These are phyloP conservation scores for Lotmaria passim DNA, from an alignment of 208 protist genomes.

Conservation along the genomic window DNA sequence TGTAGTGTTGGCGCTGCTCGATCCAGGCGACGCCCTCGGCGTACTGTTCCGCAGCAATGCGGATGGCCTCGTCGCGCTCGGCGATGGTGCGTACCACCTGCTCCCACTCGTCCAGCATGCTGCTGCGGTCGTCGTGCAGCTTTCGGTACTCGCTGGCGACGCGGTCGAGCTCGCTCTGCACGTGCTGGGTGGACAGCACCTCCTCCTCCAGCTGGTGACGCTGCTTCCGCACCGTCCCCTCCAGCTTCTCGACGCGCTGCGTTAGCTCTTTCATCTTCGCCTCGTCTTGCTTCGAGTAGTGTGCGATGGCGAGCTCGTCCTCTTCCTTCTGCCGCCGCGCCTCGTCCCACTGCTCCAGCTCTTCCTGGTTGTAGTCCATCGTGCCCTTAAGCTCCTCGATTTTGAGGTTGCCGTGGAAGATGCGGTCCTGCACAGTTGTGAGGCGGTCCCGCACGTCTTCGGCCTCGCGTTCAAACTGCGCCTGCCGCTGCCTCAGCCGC, in stretches of 20 bases:
- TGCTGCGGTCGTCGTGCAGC: slow-evolving; percentile 87
- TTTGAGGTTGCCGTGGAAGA: slow-evolving; percentile 92
- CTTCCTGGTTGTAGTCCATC: slow-evolving; percentile 95
- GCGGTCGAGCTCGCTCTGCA: slow-evolving; percentile 93
- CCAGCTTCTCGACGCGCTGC: slow-evolving; percentile 80
- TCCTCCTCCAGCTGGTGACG: slow-evolving; percentile 68
- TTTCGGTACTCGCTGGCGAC: slow-evolving; percentile 90
- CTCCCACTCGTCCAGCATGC: slow-evolving; percentile 93
- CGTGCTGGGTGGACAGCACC: slow-evolving; percentile 84
- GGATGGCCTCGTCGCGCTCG: slow-evolving; percentile 87
- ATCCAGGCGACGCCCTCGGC: slow-evolving; percentile 74
- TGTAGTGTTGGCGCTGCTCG: slow-evolving; percentile 58
- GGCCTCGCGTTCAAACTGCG: slow-evolving; percentile 52
- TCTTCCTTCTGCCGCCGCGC: slow-evolving; percentile 94
- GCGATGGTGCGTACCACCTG: slow-evolving; percentile 85
- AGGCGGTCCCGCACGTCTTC: slow-evolving; percentile 72
- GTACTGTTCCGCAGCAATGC: slow-evolving; percentile 75
- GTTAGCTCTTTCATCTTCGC: slow-evolving; percentile 84
- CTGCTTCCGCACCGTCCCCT: slow-evolving; percentile 56
- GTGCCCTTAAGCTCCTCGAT: slow-evolving; percentile 90
- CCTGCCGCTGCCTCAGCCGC: slow-evolving; percentile 61
- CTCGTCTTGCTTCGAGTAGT: slow-evolving; percentile 92
- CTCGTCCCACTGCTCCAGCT: slow-evolving; percentile 95
- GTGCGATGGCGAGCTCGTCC: slow-evolving; percentile 89
- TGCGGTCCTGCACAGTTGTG: slow-evolving; percentile 76